Base-by-base conservation (phyloP, 768 basidiomycete species). In the Candolleomyces efflorescens region DNA sequence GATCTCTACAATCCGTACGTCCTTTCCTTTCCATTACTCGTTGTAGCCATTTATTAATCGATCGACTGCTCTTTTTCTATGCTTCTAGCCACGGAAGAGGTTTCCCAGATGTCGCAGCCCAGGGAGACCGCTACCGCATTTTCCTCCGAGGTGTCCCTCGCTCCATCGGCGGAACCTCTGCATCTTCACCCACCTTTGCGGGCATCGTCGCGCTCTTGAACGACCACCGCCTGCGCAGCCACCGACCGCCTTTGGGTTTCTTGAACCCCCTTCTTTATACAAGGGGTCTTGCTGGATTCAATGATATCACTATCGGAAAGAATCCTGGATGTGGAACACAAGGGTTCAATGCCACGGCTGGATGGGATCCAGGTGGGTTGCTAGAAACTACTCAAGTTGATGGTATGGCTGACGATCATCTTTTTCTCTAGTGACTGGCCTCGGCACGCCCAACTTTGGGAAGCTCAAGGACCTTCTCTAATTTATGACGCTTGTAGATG, bases 41-140 rank as follows among this genome's bases (percentile, higher is more conserved):
- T 32, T 7, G 32, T 32, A 43, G n/a, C n/a, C n/a, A n/a, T n/a
- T n/a, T 20, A 20, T 44, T 11, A 10, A 54, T n/a, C 36, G 24
- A 20, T 12, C 36, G 2, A 23, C 36, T 37, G 24, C 15, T 51
- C 49, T 20, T 1, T 37, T 37, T 52, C 37, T 13, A 18, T 4
- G 22, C 36, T 55, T 45, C 15, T 55, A 81, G 32, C 11, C 2
- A 32, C 6, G 32, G 32, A 5, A 32, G 32, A 85, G 88, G 72
- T 11, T 74, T 76, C 63, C 89, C 87, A 10, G 89, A 90, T 61
- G 85, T 90, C 36, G 72, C 87, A 0, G 86, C 88, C 0, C 86
- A 86, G 64, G 75, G 76, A 0, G 63, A 67, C 44, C 66, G 70
- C 37, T 89, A 81, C 75, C 67, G 70, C 12, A 75, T 88, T 44